Conservation (phyloP, 129 eudicot species). For the Flaveria trinervia region DNA sequence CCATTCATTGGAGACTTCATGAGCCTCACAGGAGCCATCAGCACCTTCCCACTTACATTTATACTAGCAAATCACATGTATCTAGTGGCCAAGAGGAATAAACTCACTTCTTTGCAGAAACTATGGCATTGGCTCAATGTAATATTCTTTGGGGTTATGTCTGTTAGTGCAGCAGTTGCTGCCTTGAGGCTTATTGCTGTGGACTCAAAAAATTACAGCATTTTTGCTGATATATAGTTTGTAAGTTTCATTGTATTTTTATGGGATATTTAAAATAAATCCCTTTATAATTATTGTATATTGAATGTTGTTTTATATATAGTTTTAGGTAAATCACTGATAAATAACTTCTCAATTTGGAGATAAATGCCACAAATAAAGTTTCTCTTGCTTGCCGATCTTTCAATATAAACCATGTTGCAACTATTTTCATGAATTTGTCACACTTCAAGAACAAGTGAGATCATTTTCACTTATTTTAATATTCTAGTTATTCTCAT, state of each 20-base stretch:
- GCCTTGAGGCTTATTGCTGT: slow-evolving; percentile 80
- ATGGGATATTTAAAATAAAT: slow-evolving; percentile 12
- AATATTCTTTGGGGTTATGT: slow-evolving; percentile 54
- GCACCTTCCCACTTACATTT: slow-evolving; percentile 92
- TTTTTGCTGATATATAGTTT: slow-evolving; percentile 78
- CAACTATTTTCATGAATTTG: no score
- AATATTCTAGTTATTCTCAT: no score
- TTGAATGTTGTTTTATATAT: not conserved
- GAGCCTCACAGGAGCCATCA: slow-evolving; percentile 92
- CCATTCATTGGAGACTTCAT: slow-evolving; percentile 98
- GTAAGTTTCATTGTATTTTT: slow-evolving; percentile 29
- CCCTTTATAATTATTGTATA: slow-evolving; percentile 8
- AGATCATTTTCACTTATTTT: no score
- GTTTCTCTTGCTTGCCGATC: no score
- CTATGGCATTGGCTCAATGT: slow-evolving; percentile 93
- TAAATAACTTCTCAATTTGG: no score
- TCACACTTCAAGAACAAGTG: no score
- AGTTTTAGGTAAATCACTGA: no score
- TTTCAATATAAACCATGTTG: no score
- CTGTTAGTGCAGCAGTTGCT: slow-evolving; percentile 72
- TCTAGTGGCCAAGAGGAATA: slow-evolving; percentile 66
- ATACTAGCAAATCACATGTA: slow-evolving; percentile 99
- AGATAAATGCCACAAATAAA: no score
- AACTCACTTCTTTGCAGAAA: slow-evolving; percentile 51
- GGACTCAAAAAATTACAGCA: slow-evolving; percentile 67